Percentiles rank a stretch among this genome's conserved stretches.
Evolutionary conservation across 192 early-diverging fungal species (phyloP).

Genomic region (Backusella psychrophila): DNA sequence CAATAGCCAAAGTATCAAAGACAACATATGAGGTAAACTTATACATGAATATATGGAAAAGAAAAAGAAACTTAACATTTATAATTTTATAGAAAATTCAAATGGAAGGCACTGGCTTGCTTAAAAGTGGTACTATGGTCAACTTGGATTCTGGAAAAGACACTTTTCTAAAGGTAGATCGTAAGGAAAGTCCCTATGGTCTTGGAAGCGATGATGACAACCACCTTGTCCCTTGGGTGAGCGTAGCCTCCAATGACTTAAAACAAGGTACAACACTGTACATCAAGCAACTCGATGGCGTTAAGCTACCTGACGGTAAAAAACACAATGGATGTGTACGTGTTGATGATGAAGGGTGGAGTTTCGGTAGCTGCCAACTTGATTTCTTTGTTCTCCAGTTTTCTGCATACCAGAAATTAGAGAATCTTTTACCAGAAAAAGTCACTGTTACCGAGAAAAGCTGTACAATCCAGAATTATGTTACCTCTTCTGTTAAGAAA

Average conservation of each 20-base stretch:
- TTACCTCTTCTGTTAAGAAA: conserved; percentile 11
- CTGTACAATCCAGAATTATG: conserved; percentile 22
- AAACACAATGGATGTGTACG: conserved; percentile 43
- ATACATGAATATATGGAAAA: neutral
- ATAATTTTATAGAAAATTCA: conserved; percentile 29
- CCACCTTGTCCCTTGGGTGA: conserved; percentile 37
- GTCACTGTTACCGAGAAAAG: conserved; percentile 14
- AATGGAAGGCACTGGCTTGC: conserved; percentile 43
- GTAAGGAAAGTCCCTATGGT: conserved; percentile 29
- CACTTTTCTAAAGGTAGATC: conserved; percentile 22
- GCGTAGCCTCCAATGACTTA: conserved; percentile 42
- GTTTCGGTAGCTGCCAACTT: conserved; percentile 32
- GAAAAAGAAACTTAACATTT: neutral
- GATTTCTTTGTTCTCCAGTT: conserved; percentile 34
- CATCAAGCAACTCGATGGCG: conserved; percentile 32
- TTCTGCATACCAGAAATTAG: conserved; percentile 10
- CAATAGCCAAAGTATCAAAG: conserved; percentile 32
- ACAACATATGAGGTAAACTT: conserved; percentile 19
- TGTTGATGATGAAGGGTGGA: conserved; percentile 41
- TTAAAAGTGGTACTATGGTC: conserved; percentile 30
- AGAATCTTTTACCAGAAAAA: conserved; percentile 5
- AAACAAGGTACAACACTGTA: conserved; percentile 30
- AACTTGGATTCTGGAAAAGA: conserved; percentile 20
- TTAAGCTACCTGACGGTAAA: conserved; percentile 34
- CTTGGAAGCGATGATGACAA: conserved; percentile 17